These are phyloP conservation scores for Pichia eremophila DNA, from an alignment of 805 yeast species.

Conservation along the genomic window DNA sequence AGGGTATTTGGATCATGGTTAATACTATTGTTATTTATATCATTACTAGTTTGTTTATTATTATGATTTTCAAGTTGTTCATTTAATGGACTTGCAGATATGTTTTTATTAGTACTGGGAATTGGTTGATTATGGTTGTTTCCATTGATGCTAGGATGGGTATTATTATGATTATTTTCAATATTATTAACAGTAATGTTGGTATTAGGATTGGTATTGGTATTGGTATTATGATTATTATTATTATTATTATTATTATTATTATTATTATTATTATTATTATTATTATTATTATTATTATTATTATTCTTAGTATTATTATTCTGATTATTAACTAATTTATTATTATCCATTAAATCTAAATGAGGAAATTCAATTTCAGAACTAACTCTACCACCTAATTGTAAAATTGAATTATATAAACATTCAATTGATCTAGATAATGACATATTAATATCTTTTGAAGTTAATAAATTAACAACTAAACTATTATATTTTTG, in stretches of 20 bases:
- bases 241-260: neutral
- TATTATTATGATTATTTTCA: neutral
- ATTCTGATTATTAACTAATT: neutral
- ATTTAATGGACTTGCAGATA: no score
- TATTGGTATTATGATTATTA: neutral
- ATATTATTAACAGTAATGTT: neutral
- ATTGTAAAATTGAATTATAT: conserved; percentile 38
- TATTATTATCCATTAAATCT: neutral
- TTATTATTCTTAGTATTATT: conserved; percentile 1
- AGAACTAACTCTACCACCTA: conserved; percentile 63
- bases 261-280: neutral
- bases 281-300: neutral
- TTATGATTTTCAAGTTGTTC: no score
- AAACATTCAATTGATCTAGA: conserved; percentile 42
- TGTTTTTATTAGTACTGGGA: neutral
- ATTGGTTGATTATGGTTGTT: neutral
- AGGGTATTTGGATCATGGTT: neutral
- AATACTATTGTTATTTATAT: no score
- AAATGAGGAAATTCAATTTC: conserved; percentile 40
- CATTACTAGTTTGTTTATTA: no score
- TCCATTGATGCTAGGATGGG: neutral
- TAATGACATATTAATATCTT: conserved; percentile 48
- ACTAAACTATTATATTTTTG: conserved; percentile 56
- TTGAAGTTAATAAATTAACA: conserved; percentile 49
- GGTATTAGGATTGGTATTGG: neutral